Evolutionary conservation across 176 grass and related monocot species (phyloP).

Genomic region (Carex scoparia): DNA sequence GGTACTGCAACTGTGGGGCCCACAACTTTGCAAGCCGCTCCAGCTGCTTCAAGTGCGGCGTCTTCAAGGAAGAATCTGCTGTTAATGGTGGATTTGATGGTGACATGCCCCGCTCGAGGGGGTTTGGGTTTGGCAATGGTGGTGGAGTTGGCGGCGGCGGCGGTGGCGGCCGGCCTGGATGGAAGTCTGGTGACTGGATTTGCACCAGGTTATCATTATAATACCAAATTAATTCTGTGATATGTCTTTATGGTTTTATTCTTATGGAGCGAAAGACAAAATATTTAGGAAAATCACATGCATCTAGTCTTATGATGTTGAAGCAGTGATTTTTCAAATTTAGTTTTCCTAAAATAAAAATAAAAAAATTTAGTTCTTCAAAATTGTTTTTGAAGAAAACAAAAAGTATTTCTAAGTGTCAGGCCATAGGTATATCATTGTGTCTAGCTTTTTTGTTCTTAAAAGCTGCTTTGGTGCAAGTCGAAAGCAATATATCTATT

Average conservation of each 20-base stretch:
- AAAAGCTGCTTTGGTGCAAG: conserved; percentile 9
- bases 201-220: conserved; percentile 70
- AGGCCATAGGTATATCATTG: neutral
- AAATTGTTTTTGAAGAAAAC: too few species aligned
- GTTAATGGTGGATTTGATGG: conserved; percentile 59
- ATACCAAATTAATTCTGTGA: neutral
- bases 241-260: neutral
- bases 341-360: neutral
- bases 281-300: neutral
- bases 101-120: conserved; percentile 61
- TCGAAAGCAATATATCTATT: conserved; percentile 9
- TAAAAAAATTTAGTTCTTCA: too few species aligned
- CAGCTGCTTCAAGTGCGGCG: conserved; percentile 85
- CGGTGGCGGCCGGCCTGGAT: conserved; percentile 52
- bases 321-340: neutral
- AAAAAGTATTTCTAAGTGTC: neutral
- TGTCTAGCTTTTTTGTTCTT: conserved; percentile 2
- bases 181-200: conserved; percentile 97
- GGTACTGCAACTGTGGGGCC: conserved; percentile 81
- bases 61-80: conserved; percentile 70
- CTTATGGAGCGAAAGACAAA: neutral
- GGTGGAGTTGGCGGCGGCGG: conserved; percentile 22
- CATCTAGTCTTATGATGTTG: neutral
- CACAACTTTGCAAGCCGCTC: conserved; percentile 98
- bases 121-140: conserved; percentile 48